Evolutionary conservation across 495 filamentous ascomycete species (phyloP), one percentile per base, ranked within the genome.

Genomic region (Lophiostoma macrostomum): DNA sequence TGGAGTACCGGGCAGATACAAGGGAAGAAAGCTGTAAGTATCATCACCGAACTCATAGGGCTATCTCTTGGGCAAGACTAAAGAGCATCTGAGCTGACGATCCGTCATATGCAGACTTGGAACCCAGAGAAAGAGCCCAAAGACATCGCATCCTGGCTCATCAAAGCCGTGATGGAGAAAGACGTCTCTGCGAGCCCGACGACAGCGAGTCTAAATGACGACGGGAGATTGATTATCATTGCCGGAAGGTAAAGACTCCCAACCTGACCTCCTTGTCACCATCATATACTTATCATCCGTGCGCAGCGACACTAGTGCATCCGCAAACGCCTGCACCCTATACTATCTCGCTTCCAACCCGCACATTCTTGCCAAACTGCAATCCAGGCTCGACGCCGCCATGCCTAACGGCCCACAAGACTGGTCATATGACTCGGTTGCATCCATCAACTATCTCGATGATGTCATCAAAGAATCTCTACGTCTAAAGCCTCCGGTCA

Each of bases 391-490:
- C 4, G 22, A 42, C 30, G 40, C 35, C 10, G 55, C 62, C 8
- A 37, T 56, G n/a, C 46, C 54, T n/a, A 24, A 11, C 3, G 38
- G 35, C 6, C 31, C 44, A 18, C 13, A 36, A 6, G 41, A 59
- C 11, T 63, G 54, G 52, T 42, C 37, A 2, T 49, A 53, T 41
- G 55, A 56, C 5, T 47, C 55, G 12, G 39, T 63, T n/a, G 50
- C 61, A 24, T 18, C 52, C n/a, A 49, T 60, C 12, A 50, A 37
- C 11, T 60, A 74, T 46, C 55, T 82, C n/a, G 74, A 76, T 46
- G 67, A 69, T 11, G 68, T 76, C 22, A 79, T 81, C 57, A 71
- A 74, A 20, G 81, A 86, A 63, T 69, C 80, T 0, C 63, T 85
- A 30, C 69, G 81, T 0, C 60, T 84, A 11, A 72, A 82, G 52